Base-by-base conservation (phyloP, 345 rosid genomes). In the Syzygium jambos region DNA sequence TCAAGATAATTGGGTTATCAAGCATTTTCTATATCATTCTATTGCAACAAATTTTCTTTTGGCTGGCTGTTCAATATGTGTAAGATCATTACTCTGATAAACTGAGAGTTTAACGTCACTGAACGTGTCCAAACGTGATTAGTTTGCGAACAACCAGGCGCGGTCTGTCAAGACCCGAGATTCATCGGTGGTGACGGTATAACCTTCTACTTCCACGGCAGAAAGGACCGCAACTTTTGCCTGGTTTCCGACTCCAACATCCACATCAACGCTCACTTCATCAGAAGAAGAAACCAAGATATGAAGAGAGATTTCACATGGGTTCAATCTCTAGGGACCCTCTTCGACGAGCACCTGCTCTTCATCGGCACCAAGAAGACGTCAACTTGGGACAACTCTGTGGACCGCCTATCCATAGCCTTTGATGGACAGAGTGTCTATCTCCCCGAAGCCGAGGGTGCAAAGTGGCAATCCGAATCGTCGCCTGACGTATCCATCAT, bases 121-220 rank as follows among this genome's bases (percentile, higher is more conserved):
- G 23, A 30, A 16, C 43, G 23, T 2, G 43, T 30, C 12, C 78
- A 30, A 68, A 68, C 92, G 90, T 87, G 61, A 84, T 78, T 89
- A 93, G 96, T 87, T 27, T 94, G 95, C 17, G 93, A 94, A 61
- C 90, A 84, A 53, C 95, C 92, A 30, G 95, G 95, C 38, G 91
- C 92, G 9, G 93, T 95, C 11, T 93, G 95, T 86, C 92, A 94
- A 88, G 95, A 93, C 85, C 96, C 94, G 12, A 88, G 95, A 63
- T 95, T 95, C 92, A 88, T 94, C 6, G 94, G 95, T 16, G 94
- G 93, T 49, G 95, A 94, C 11, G 94, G 95, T 27, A 89, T 92
- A n/a, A 93, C 95, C 88, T 93, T 93, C 89, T 95, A 94, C 91
- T 94, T 93, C 94, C 96, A 95, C 52, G 95, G 95, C 78, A 92